A percentile compares a stretch with the other conserved stretches of the same genome.
Evolutionary conservation across 2,329 filamentous ascomycete species (phyloP).

Genomic region (Colletotrichum sp.): DNA sequence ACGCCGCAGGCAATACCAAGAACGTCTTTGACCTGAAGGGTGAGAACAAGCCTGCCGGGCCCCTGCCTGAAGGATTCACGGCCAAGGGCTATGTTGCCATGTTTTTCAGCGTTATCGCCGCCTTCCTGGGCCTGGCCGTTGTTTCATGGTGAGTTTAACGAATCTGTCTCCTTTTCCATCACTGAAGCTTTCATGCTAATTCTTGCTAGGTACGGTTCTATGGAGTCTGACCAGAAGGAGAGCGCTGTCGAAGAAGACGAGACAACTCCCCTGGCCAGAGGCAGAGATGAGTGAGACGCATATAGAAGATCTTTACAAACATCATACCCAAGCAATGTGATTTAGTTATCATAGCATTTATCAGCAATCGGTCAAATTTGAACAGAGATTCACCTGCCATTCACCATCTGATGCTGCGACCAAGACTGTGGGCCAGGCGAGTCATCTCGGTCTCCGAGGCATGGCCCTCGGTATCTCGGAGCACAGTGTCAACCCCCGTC

Average conservation of each 20-base stretch:
- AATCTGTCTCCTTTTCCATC: no score
- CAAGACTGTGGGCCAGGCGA: not conserved
- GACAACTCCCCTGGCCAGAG: not conserved
- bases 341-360: not conserved
- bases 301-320: not conserved
- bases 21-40: slow-evolving; percentile 53
- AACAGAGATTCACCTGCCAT: not conserved
- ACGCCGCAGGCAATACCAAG: slow-evolving; percentile 64
- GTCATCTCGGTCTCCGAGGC: not conserved
- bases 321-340: not conserved
- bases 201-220: slow-evolving; percentile 1
- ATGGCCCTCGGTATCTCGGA: not conserved
- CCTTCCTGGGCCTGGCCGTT: slow-evolving; percentile 17
- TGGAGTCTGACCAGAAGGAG: slow-evolving; percentile 10
- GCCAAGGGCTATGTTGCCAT: slow-evolving; percentile 24
- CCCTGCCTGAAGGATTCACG: slow-evolving; percentile 23
- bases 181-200: not conserved
- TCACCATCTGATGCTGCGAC: not conserved
- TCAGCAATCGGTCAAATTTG: not conserved
- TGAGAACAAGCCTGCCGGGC: slow-evolving; percentile 19
- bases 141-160: slow-evolving; percentile 18
- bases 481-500: not conserved
- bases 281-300: not conserved
- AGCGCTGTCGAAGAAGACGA: not conserved
- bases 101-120: slow-evolving; percentile 20